Evolutionary conservation across 768 basidiomycete genomes (phyloP).

Genomic region (Calocybe indica): DNA sequence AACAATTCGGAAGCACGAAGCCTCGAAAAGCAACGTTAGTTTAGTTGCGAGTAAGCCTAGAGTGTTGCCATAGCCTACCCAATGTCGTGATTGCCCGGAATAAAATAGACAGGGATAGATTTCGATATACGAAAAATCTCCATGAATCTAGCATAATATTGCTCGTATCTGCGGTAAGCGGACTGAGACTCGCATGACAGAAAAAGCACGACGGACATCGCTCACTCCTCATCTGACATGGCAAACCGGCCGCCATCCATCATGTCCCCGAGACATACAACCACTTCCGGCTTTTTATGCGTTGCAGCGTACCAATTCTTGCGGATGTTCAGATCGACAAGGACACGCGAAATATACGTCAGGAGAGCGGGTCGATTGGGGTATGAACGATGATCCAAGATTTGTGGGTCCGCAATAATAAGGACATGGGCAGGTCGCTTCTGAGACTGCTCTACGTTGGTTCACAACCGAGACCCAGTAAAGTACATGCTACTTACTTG

Average conservation of each 20-base stretch:
- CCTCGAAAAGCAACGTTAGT: slow-evolving; percentile 25
- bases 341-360: slow-evolving; percentile 51
- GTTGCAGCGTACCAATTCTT: slow-evolving; percentile 77
- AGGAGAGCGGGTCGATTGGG: slow-evolving; percentile 49
- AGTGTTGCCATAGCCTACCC: slow-evolving; percentile 41
- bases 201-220: slow-evolving; percentile 11
- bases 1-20: slow-evolving; percentile 40
- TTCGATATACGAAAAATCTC: slow-evolving; percentile 55
- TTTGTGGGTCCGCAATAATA: slow-evolving; percentile 86
- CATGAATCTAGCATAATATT: slow-evolving; percentile 62
- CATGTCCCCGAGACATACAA: slow-evolving; percentile 90
- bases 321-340: slow-evolving; percentile 79
- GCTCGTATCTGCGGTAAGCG: slow-evolving; percentile 54
- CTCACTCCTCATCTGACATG: slow-evolving; percentile 68
- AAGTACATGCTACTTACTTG: slow-evolving; percentile 16
- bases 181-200: neutral
- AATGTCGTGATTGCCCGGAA: slow-evolving; percentile 91
- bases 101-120: slow-evolving; percentile 53
- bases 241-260: slow-evolving; percentile 75
- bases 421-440: slow-evolving; percentile 49
- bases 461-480: slow-evolving; percentile 2
- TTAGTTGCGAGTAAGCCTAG: neutral
- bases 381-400: slow-evolving; percentile 73
- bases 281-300: slow-evolving; percentile 55
- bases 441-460: slow-evolving; percentile 12